Conservation (phyloP, 257 asterid species). For the Nicotiana otophora region DNA sequence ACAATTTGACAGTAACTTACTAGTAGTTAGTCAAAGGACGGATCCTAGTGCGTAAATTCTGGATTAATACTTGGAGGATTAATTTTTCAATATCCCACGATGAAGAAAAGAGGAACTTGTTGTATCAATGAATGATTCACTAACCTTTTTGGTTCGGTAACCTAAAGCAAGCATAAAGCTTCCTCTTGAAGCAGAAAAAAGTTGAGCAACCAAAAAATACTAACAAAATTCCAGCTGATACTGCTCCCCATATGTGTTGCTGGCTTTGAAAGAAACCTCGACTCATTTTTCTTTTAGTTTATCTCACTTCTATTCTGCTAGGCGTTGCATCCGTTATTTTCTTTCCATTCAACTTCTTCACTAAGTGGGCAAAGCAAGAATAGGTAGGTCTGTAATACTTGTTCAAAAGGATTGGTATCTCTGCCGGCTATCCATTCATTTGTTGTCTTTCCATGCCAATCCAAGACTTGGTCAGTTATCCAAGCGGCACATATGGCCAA, state of each 20-base stretch:
- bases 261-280: slow-evolving; percentile 15
- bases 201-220: slow-evolving; percentile 32
- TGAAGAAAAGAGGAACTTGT: background rate
- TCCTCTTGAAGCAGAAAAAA: slow-evolving; percentile 46
- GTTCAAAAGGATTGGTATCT: slow-evolving; percentile 4
- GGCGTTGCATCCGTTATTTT: background rate
- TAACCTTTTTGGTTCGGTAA: slow-evolving; percentile 37
- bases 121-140: slow-evolving; percentile 1
- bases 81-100: background rate
- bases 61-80: background rate
- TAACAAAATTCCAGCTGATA: slow-evolving; percentile 22
- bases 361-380: background rate
- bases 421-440: slow-evolving; percentile 14
- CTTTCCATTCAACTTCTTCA: background rate
- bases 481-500: slow-evolving; percentile 14
- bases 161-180: slow-evolving; percentile 29
- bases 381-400: slow-evolving; percentile 6
- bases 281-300: background rate
- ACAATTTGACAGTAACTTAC: background rate
- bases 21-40: background rate
- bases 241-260: slow-evolving; percentile 31
- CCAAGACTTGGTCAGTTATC: slow-evolving; percentile 15
- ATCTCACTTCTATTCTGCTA: background rate
- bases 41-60: background rate
- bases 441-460: slow-evolving; percentile 7